phyloP scores from a whole-genome alignment of 192 early-diverging fungal species.

The Backusella psychrophila region DNA sequence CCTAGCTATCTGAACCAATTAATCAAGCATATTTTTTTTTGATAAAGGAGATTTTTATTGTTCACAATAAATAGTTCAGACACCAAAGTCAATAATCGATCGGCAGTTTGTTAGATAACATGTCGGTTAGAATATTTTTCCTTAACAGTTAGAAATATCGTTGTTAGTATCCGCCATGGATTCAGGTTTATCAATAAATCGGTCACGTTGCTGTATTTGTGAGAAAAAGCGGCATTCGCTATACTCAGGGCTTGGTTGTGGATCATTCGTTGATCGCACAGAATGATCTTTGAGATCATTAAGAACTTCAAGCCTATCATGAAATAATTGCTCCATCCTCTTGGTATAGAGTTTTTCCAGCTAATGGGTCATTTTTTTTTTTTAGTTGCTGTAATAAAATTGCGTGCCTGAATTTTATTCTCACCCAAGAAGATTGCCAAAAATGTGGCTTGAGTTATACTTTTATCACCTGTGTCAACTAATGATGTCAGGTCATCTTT shows the following conservation, averaged over 20 bases:
- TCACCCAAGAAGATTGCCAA: neutral
- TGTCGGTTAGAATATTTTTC: slow-evolving; percentile 18
- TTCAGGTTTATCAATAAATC: slow-evolving; percentile 59
- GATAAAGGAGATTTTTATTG: slow-evolving; percentile 40
- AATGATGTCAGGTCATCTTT: neutral
- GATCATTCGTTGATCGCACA: slow-evolving; percentile 61
- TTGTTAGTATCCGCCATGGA: slow-evolving; percentile 49
- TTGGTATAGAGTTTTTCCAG: slow-evolving; percentile 75
- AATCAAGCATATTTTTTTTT: slow-evolving; percentile 78
- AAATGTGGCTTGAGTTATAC: neutral
- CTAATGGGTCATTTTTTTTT: slow-evolving; percentile 25
- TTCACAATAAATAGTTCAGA: neutral
- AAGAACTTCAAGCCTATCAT: slow-evolving; percentile 66
- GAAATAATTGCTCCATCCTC: slow-evolving; percentile 74
- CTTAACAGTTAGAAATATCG: slow-evolving; percentile 58
- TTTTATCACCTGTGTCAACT: neutral
- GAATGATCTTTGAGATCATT: slow-evolving; percentile 67
- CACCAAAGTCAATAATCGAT: neutral
- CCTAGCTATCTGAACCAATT: slow-evolving; percentile 79
- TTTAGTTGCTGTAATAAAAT: slow-evolving; percentile 11
- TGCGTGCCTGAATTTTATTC: slow-evolving; percentile 2
- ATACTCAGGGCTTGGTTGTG: slow-evolving; percentile 70
- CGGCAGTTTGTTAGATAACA: slow-evolving; percentile 27
- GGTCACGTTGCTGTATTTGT: slow-evolving; percentile 62
- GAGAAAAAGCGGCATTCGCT: slow-evolving; percentile 51